Conservation (phyloP, 495 filamentous ascomycete genomes). For the Aspergillus cavernicola region DNA sequence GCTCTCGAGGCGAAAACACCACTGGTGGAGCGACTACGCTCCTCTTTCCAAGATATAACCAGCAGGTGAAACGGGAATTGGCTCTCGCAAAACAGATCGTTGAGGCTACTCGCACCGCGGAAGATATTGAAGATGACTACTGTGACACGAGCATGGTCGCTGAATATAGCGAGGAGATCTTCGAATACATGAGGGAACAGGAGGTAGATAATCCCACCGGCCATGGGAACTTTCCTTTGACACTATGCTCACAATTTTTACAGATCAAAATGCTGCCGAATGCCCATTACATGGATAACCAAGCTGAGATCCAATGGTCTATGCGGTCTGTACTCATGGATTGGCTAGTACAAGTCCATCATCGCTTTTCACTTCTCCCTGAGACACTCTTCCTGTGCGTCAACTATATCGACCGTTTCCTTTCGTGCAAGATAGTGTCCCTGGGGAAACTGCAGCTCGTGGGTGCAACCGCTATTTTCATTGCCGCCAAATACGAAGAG, state of each 20-base stretch:
- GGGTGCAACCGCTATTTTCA: conserved; percentile 90
- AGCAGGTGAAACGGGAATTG: conserved; percentile 61
- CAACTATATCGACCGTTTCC: conserved; percentile 96
- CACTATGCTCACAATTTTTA: conserved; percentile 18
- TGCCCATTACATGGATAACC: conserved; percentile 91
- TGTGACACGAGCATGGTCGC: conserved; percentile 98
- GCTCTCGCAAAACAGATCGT: conserved; percentile 65
- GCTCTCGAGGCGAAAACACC: conserved; percentile 75
- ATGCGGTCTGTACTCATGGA: conserved; percentile 98
- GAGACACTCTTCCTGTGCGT: conserved; percentile 92
- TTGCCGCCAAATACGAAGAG: conserved; percentile 97
- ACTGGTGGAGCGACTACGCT: conserved; percentile 68
- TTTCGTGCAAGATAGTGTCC: conserved; percentile 91
- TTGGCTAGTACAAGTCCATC: conserved; percentile 95
- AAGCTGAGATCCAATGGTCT: conserved; percentile 97
- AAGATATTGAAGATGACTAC: conserved; percentile 78
- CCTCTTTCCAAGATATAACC: conserved; percentile 66
- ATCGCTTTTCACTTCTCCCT: conserved; percentile 83
- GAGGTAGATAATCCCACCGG: conserved; percentile 56
- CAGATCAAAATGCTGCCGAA: conserved; percentile 80
- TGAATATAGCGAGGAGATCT: conserved; percentile 95
- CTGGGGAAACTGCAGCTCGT: conserved; percentile 93
- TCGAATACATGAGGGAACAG: conserved; percentile 79
- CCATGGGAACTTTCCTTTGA: neutral
- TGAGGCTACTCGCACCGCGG: conserved; percentile 50